Evolutionary conservation across 2,329 filamentous ascomycete species (phyloP), one percentile per base, ranked within the genome.

Genomic region (Aureobasidium sp.): DNA sequence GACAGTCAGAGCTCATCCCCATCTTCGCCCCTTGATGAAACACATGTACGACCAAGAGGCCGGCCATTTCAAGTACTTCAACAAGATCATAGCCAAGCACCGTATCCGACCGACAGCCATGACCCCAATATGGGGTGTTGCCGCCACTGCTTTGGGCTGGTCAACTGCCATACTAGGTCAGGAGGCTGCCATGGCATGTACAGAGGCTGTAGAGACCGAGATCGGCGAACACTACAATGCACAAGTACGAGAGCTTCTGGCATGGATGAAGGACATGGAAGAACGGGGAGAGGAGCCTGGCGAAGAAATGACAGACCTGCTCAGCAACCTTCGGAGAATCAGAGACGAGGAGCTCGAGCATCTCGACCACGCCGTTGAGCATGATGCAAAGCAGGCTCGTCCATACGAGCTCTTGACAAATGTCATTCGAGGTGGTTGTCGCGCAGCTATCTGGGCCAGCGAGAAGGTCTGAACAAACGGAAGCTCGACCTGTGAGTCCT

Each of bases 1-100:
- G n/a, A 78, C 97, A 58, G 81, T 91, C 62, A 83, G 84, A 66
- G 84, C 87, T 5, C 87, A 97, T 73, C 93, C 94, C 0, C 89
- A 96, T 72, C 85, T 99, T 19, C 87, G 90, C 7, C 88, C 91
- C 0, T 78, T 97, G 35, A 96, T 99, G 91, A 85, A 87, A 69
- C 94, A 97, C 81, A 99, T 99, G 94, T 92, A 96, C 79, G 90
- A 94, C 70, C 94, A 99, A 74, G 94, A 99, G 79, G 91, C 85
- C 14, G 88, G 85, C 9, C 94, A 99, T 75, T 86, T 97, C 68
- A 75, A 78, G 4, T 94, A 87, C 39, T 99, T 97, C 82, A 96
- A 96, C 75, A 70, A 79, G 3, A 82, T 97, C 29, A 79, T 97
- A 5, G 85, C 89, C 19, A 88, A 87, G 70, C 94, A 97, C 75